Evolutionary conservation across 2,329 filamentous ascomycete species (phyloP), one percentile per base, ranked within the genome.

Genomic region (Lasiodiplodia citricola): DNA sequence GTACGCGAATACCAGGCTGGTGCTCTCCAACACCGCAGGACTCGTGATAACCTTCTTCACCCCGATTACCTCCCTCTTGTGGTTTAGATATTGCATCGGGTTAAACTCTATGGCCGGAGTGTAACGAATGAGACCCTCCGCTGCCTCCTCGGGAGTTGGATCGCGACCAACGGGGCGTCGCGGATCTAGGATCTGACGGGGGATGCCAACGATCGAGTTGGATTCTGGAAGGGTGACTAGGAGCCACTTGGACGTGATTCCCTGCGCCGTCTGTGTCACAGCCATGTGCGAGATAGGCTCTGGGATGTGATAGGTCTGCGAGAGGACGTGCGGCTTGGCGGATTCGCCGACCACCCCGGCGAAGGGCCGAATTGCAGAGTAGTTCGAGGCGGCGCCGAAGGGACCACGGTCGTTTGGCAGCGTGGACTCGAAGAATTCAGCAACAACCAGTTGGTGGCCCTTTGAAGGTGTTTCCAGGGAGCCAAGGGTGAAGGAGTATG

Each of bases 351-450:
- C 85, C 1, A 81, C 80, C 56, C 88, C 86, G 2, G 89, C 83
- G 31, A 58, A 67, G 3, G 91, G 90, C 65, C 89, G 84, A 58
- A 97, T 82, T n/a, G 90, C 90, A 0, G 95, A 97, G 75, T 90
- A 92, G 76, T 94, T 95, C 52, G 84, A 83, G 1, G 87, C 82
- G 25, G 90, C 86, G 63, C 87, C 91, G 1, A 97, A 86, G 3
- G 91, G 87, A 1, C 95, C 96, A 68, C 96, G 91, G 79, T 97
- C 92, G 77, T 99, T 96, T 25, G 92, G 85, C 13, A 90, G 81
- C 0, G 91, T 86, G 0, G 94, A 97, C 79, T 97, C 96, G 81
- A 94, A 98, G 44, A 99, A 87, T 76, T 99, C 95, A 0, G 92
- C 90, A 13, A 97, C 87, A 23, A 94, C 87, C 8, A 98, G 86